phyloP scores from a whole-genome alignment of 2,329 filamentous ascomycete genomes.

The Talaromyces albobiverticillius region DNA sequence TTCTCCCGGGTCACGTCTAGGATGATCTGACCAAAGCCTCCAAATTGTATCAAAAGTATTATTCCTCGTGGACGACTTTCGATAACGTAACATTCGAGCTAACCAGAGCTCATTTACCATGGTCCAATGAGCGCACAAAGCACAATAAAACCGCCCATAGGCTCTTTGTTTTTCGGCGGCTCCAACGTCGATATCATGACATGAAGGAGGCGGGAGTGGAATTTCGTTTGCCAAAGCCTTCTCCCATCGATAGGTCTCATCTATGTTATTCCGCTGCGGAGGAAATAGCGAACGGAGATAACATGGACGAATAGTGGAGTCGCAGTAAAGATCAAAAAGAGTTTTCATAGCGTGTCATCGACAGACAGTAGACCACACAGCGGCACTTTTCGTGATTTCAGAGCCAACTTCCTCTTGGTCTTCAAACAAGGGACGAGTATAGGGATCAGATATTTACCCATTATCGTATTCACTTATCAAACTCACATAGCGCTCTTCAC shows the following conservation, averaged over 20 bases:
- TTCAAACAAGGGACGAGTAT: neutral
- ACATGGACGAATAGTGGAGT: neutral
- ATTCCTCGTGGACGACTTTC: neutral
- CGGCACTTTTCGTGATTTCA: neutral
- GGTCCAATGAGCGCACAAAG: constrained; percentile 3
- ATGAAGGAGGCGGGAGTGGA: neutral
- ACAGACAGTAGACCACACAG: constrained; percentile 8
- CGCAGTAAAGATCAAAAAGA: constrained; percentile 9
- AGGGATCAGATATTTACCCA: too few species aligned
- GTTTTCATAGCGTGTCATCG: constrained; percentile 11
- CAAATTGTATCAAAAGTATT: neutral
- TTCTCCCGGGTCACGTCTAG: neutral
- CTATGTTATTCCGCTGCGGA: neutral
- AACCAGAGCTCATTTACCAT: constrained; percentile 1
- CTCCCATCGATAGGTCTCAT: neutral
- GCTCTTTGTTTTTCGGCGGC: neutral
- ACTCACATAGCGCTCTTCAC: too few species aligned
- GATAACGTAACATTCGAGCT: neutral
- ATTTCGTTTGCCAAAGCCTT: neutral
- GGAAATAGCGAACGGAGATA: constrained; percentile 1
- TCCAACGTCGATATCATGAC: neutral
- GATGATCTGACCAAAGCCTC: neutral
- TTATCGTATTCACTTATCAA: too few species aligned
- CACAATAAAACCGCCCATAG: constrained; percentile 9
- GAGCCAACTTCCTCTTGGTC: neutral